A percentile compares a stretch with the other conserved stretches of the same genome.
These are phyloP conservation scores for Hypomontagnella monticulosa DNA, from an alignment of 495 filamentous ascomycete genomes.

Conservation along the genomic window DNA sequence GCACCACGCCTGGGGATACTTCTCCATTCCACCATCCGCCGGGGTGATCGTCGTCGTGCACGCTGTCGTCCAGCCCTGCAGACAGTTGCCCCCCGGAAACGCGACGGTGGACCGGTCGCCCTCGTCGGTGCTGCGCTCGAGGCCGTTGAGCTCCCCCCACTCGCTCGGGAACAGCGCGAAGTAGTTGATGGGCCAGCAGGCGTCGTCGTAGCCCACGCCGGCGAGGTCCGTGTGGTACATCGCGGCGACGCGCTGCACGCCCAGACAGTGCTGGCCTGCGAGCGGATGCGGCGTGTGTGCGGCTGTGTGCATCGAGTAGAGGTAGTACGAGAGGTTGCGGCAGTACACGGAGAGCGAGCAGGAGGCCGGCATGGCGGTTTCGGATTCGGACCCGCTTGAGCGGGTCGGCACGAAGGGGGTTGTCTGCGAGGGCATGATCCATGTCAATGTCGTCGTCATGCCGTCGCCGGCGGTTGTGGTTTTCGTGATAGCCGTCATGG, in stretches of 20 bases:
- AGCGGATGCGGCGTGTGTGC: slow-evolving; percentile 20
- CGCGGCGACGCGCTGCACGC: slow-evolving; percentile 8
- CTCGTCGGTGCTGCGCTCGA: neutral
- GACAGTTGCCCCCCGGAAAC: slow-evolving; percentile 24
- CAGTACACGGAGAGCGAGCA: slow-evolving; percentile 30
- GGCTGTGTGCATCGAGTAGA: slow-evolving; percentile 10
- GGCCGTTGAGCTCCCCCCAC: slow-evolving; percentile 25
- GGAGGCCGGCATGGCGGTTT: slow-evolving; percentile 6
- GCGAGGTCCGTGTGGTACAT: neutral
- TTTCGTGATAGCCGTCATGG: slow-evolving; percentile 27
- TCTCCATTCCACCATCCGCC: neutral
- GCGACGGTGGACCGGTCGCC: slow-evolving; percentile 14
- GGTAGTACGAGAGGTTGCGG: slow-evolving; percentile 16
- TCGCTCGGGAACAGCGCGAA: slow-evolving; percentile 33
- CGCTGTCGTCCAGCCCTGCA: slow-evolving; percentile 34
- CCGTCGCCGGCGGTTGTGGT: slow-evolving; percentile 21
- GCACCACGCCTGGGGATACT: slow-evolving; percentile 32
- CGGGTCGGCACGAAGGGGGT: slow-evolving; percentile 25
- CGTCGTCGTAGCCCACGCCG: slow-evolving; percentile 15
- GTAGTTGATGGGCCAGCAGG: slow-evolving; percentile 30
- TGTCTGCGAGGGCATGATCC: slow-evolving; percentile 11
- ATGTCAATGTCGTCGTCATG: neutral
- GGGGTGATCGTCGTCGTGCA: slow-evolving; percentile 32
- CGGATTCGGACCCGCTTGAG: neutral
- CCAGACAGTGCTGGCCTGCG: slow-evolving; percentile 17